Evolutionary conservation across 2,329 filamentous ascomycete species (phyloP).

Genomic region (Fonsecaea multimorphosa): DNA sequence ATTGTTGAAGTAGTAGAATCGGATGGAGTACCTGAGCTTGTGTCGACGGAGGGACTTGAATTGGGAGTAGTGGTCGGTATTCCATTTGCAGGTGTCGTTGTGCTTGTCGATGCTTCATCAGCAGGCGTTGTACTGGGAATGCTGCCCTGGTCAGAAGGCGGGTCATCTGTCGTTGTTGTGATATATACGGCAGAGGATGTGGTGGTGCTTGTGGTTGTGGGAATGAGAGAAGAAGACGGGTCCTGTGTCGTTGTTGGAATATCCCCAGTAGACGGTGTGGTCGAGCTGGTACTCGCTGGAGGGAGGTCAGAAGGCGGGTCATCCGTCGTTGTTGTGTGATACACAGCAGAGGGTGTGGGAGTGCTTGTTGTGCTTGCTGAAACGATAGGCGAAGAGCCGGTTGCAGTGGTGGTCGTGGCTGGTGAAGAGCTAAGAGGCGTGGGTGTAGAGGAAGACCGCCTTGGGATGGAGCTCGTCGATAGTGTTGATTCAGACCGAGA

Average conservation of each 20-base stretch:
- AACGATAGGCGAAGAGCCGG: constrained; percentile 2
- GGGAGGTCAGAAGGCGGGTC: no score
- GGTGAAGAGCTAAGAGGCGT: constrained; percentile 3
- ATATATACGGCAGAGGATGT: not conserved
- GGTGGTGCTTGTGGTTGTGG: not conserved
- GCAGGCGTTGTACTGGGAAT: not conserved
- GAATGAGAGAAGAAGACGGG: no score
- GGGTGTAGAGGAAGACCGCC: not conserved
- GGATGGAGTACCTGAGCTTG: not conserved
- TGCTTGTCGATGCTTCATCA: not conserved
- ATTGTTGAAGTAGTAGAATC: not conserved
- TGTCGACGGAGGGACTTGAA: not conserved
- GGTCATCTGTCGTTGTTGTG: not conserved
- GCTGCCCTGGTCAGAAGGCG: not conserved
- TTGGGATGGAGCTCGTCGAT: constrained; percentile 3
- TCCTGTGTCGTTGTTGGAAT: constrained; percentile 1
- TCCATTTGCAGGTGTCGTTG: not conserved
- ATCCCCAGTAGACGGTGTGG: not conserved
- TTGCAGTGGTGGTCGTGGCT: not conserved
- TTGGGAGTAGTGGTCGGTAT: not conserved
- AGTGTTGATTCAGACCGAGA: not conserved
- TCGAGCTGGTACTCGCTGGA: not conserved
- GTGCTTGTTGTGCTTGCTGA: not conserved
- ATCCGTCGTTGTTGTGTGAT: not conserved
- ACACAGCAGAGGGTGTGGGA: not conserved